These are phyloP conservation scores for Puccinia triticina DNA, from an alignment of 1,284 basidiomycete genomes.

Conservation along the genomic window DNA sequence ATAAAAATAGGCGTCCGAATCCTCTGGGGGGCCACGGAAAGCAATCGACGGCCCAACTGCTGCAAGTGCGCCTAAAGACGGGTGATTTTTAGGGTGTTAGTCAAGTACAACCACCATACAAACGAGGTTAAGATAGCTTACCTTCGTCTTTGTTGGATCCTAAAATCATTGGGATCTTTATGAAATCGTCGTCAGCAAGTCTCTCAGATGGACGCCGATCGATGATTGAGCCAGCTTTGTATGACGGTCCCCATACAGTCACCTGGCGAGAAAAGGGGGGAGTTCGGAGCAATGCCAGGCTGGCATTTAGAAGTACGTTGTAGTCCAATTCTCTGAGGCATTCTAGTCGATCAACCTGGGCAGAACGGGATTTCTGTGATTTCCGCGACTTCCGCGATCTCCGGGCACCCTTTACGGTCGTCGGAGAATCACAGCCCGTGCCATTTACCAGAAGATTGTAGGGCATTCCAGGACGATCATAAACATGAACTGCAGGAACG, in stretches of 20 bases:
- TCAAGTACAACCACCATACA: neutral
- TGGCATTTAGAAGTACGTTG: slow-evolving; percentile 26
- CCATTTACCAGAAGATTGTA: slow-evolving; percentile 49
- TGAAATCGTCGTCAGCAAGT: slow-evolving; percentile 10
- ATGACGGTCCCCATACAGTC: slow-evolving; percentile 42
- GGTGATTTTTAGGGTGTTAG: neutral
- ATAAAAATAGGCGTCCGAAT: slow-evolving; percentile 27
- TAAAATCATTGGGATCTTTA: slow-evolving; percentile 35
- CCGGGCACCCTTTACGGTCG: neutral
- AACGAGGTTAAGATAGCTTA: neutral
- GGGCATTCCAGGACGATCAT: slow-evolving; percentile 56
- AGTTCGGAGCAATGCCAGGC: neutral
- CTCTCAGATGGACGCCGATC: slow-evolving; percentile 31
- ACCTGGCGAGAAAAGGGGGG: slow-evolving; percentile 38
- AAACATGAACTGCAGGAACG: slow-evolving; percentile 32
- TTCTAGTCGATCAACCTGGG: slow-evolving; percentile 21
- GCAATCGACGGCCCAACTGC: slow-evolving; percentile 3
- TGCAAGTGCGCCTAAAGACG: slow-evolving; percentile 13
- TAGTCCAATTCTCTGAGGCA: slow-evolving; percentile 28
- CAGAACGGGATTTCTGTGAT: neutral
- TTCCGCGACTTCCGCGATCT: neutral
- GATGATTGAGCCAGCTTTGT: slow-evolving; percentile 34
- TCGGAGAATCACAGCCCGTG: slow-evolving; percentile 27
- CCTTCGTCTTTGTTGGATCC: slow-evolving; percentile 49
- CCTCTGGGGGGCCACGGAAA: neutral